These are phyloP conservation scores for Aegilops umbellulata DNA, from an alignment of 176 grass and related monocot genomes.

Conservation along the genomic window DNA sequence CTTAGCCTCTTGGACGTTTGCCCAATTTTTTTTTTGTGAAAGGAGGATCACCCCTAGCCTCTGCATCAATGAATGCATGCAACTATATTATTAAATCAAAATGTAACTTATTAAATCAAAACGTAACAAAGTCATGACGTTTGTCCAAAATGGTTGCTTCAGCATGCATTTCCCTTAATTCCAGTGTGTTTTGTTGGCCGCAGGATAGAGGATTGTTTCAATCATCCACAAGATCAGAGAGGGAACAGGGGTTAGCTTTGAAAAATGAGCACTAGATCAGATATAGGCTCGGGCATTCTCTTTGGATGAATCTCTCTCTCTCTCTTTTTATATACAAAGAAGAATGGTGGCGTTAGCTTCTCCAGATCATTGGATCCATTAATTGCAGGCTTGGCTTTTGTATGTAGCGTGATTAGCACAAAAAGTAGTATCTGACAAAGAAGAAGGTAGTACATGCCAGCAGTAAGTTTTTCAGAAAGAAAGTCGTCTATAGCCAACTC, in stretches of 20 bases:
- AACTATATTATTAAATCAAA: no score
- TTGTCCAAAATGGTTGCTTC: constrained; percentile 26
- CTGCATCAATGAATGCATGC: no score
- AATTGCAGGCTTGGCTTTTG: background rate
- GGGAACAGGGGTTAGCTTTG: constrained; percentile 1
- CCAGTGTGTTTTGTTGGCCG: constrained; percentile 20
- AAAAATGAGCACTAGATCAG: background rate
- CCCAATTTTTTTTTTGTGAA: no score
- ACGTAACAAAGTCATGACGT: no score
- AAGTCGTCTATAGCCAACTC: background rate
- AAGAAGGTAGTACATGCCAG: background rate
- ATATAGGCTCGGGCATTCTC: background rate
- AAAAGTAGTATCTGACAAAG: background rate
- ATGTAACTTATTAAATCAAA: no score
- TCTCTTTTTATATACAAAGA: background rate
- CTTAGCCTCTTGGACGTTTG: constrained; percentile 5
- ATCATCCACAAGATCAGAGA: background rate
- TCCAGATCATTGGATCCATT: background rate
- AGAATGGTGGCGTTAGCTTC: background rate
- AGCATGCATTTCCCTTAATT: background rate
- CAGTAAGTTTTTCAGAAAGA: background rate
- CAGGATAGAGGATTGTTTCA: constrained; percentile 17
- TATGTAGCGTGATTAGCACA: background rate
- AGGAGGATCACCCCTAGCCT: no score
- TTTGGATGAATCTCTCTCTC: background rate